Evolutionary conservation across 768 basidiomycete genomes (phyloP).

Genomic region (Gymnopilus junonius): DNA sequence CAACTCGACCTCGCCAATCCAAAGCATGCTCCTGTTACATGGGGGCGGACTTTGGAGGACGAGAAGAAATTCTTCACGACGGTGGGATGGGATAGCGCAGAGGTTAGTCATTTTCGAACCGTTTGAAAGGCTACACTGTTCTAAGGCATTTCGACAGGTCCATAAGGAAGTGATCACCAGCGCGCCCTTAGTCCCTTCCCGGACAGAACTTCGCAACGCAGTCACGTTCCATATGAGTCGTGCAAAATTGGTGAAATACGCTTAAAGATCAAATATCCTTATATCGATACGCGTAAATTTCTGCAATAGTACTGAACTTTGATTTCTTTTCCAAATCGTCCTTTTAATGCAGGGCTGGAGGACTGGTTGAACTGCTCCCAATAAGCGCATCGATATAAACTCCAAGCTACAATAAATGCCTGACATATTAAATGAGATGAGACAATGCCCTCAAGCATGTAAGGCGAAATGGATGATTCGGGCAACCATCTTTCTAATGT

Average conservation of each 20-base stretch:
- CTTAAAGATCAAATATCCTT: background rate
- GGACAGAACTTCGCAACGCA: background rate
- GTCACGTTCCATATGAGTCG: slow-evolving; percentile 1
- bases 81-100: slow-evolving; percentile 21
- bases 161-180: slow-evolving; percentile 2
- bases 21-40: slow-evolving; percentile 4
- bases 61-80: slow-evolving; percentile 12
- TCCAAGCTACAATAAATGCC: no score
- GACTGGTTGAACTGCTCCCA: no score
- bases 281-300: background rate
- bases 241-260: background rate
- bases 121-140: background rate
- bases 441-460: no score
- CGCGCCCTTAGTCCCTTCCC: background rate
- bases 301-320: no score
- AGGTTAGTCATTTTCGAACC: slow-evolving; percentile 9
- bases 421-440: no score
- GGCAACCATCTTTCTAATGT: no score
- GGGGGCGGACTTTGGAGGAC: slow-evolving; percentile 16
- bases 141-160: background rate
- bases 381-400: no score
- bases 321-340: no score
- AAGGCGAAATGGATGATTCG: no score
- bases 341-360: no score
- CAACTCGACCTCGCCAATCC: slow-evolving; percentile 2